phyloP scores from a whole-genome alignment of 345 rosid genomes.

The Passiflora organensis region DNA sequence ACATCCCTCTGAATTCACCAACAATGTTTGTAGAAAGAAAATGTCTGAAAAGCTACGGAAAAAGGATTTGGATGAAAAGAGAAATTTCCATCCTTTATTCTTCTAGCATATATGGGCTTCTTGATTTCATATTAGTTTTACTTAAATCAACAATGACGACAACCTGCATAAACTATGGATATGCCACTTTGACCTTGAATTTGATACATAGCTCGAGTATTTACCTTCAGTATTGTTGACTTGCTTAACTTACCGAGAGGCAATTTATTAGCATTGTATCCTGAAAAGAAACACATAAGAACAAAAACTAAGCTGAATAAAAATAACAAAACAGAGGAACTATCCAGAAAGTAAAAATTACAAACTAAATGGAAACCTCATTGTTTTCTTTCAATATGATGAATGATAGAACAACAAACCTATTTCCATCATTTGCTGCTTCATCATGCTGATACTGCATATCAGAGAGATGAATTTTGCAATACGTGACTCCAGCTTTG shows the following conservation, averaged over 20 bases:
- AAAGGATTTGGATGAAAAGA: no score
- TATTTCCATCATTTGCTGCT: slow-evolving; percentile 90
- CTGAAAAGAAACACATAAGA: slow-evolving; percentile 30
- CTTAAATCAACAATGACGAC: no score
- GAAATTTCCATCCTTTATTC: no score
- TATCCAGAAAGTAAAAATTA: slow-evolving; percentile 8
- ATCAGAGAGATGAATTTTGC: slow-evolving; percentile 80
- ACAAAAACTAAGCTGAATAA: neutral
- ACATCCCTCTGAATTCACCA: no score
- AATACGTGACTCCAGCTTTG: slow-evolving; percentile 59
- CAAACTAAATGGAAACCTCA: neutral
- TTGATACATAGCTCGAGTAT: neutral
- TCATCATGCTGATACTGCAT: slow-evolving; percentile 87
- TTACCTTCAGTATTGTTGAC: slow-evolving; percentile 60
- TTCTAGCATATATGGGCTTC: no score
- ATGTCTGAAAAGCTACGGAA: no score
- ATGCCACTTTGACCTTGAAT: no score
- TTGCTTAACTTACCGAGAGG: slow-evolving; percentile 93
- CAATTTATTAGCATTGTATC: slow-evolving; percentile 82
- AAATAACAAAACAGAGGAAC: neutral
- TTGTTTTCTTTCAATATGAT: slow-evolving; percentile 8
- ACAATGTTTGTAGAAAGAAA: no score
- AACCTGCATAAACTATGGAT: no score
- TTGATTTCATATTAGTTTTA: no score
- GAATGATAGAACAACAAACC: slow-evolving; percentile 39